Conservation (phyloP, 805 yeast genomes). For the Myxozyma kluyveri region DNA sequence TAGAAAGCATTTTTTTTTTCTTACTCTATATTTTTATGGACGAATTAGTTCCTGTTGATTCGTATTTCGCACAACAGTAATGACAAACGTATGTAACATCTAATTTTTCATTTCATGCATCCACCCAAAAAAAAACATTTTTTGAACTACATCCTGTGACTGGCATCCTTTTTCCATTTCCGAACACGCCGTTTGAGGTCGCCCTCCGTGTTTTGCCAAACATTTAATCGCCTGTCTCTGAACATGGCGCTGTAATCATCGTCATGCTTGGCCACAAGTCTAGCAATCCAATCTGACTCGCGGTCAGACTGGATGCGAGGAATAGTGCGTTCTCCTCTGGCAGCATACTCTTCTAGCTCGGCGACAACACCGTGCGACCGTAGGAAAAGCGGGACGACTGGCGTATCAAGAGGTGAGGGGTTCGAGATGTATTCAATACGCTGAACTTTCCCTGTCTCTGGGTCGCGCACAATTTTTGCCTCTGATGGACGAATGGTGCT, state of each 20-base stretch:
- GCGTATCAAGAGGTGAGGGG: slow-evolving; percentile 35
- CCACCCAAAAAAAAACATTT: too few species aligned
- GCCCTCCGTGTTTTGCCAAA: slow-evolving; percentile 73
- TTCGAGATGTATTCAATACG: slow-evolving; percentile 55
- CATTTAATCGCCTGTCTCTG: slow-evolving; percentile 57
- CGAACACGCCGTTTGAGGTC: slow-evolving; percentile 69
- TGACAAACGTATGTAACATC: too few species aligned
- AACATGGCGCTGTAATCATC: slow-evolving; percentile 87
- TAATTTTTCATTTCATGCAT: too few species aligned
- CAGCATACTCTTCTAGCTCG: slow-evolving; percentile 64
- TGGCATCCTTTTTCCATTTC: slow-evolving; percentile 41
- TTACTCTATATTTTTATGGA: neutral
- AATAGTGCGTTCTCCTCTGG: slow-evolving; percentile 40
- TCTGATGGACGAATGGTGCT: neutral
- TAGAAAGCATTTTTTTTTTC: too few species aligned
- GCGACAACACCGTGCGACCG: slow-evolving; percentile 56
- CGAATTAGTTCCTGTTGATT: neutral
- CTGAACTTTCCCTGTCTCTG: slow-evolving; percentile 9
- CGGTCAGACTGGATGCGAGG: slow-evolving; percentile 64
- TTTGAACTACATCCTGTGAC: neutral
- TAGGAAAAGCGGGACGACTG: slow-evolving; percentile 27
- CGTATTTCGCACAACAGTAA: too few species aligned
- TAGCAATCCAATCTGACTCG: slow-evolving; percentile 69
- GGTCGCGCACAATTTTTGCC: slow-evolving; percentile 18
- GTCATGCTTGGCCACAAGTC: slow-evolving; percentile 72